These are phyloP conservation scores for Ophiostoma piceae DNA, from an alignment of 2,329 filamentous ascomycete species.

Conservation along the genomic window DNA sequence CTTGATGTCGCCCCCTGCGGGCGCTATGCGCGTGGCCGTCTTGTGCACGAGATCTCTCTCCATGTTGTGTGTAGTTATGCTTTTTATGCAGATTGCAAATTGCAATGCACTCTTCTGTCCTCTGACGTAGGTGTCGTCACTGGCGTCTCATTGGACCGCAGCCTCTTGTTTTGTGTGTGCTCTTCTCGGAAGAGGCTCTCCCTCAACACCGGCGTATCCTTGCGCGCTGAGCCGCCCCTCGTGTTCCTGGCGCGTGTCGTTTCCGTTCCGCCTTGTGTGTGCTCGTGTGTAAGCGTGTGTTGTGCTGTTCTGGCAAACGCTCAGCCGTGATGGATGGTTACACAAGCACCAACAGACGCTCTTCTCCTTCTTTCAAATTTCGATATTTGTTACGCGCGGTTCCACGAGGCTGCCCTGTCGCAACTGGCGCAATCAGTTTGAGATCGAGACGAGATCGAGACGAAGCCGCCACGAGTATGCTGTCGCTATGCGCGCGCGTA, in stretches of 20 bases:
- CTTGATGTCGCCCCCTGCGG: slow-evolving; percentile 16
- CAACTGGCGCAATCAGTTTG: neutral
- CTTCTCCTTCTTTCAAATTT: too few relatives aligned
- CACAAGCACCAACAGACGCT: neutral
- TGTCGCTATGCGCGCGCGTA: neutral
- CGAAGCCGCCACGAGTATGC: too few relatives aligned
- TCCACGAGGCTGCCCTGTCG: neutral
- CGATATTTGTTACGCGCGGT: neutral
- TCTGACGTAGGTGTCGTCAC: neutral
- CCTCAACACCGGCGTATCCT: neutral
- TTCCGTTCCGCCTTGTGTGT: neutral
- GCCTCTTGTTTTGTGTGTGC: too few relatives aligned
- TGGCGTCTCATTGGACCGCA: slow-evolving; percentile 11
- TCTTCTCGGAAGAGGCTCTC: neutral
- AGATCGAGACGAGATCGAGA: neutral
- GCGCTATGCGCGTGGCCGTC: slow-evolving; percentile 24
- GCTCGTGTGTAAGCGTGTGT: neutral
- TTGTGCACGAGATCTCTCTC: slow-evolving; percentile 24
- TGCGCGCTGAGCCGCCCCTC: slow-evolving; percentile 1
- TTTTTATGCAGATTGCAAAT: neutral
- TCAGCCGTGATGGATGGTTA: neutral
- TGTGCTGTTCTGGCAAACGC: neutral
- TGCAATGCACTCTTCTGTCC: too few relatives aligned
- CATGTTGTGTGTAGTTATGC: slow-evolving; percentile 16
- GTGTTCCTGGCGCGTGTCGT: neutral